phyloP scores from a whole-genome alignment of 148 eudicot genomes.

The Rhododendron ovatum region DNA sequence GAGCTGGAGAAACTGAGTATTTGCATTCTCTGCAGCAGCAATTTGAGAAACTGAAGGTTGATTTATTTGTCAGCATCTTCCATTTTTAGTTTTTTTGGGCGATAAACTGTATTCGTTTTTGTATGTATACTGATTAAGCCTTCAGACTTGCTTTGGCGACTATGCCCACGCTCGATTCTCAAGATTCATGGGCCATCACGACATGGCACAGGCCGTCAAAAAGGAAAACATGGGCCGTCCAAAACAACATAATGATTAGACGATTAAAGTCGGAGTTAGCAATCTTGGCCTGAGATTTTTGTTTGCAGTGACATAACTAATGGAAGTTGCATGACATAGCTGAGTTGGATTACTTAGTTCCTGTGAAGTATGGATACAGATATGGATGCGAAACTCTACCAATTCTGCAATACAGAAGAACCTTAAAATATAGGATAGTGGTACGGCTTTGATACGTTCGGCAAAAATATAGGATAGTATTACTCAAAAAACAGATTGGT shows the following conservation, averaged over 20 bases:
- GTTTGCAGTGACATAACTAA: neutral
- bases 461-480: neutral
- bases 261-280: neutral
- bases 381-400: neutral
- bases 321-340: neutral
- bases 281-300: neutral
- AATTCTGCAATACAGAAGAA: neutral
- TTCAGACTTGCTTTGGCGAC: neutral
- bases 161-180: neutral
- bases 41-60: slow-evolving; percentile 57
- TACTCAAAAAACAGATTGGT: neutral
- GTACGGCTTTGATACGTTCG: neutral
- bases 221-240: neutral
- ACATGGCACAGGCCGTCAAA: neutral
- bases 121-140: too few species aligned
- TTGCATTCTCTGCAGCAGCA: slow-evolving; percentile 59
- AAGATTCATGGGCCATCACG: neutral
- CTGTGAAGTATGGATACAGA: neutral
- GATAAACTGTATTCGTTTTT: neutral
- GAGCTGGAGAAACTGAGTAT: slow-evolving; percentile 60
- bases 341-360: neutral
- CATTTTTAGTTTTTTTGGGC: neutral
- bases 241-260: neutral
- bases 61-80: neutral
- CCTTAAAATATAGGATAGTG: neutral